phyloP scores from a whole-genome alignment of 495 filamentous ascomycete species.

The Tetracladium marchalianum region DNA sequence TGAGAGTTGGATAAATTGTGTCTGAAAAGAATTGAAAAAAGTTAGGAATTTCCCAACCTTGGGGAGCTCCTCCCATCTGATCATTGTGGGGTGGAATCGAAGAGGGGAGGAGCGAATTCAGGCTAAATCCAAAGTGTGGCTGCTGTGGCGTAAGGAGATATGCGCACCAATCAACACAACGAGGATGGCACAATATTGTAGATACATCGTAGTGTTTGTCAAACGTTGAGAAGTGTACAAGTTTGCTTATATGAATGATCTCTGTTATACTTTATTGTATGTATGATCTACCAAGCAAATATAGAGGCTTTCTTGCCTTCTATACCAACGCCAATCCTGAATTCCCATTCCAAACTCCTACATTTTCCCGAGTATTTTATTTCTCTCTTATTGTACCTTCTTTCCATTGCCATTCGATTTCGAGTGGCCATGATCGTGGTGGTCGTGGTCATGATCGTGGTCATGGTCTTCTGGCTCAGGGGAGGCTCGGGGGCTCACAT shows the following conservation, averaged over 20 bases:
- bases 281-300: no score
- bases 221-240: no score
- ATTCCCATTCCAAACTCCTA: no score
- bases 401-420: slow-evolving; percentile 13
- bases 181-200: background rate
- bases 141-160: slow-evolving; percentile 4
- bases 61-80: no score
- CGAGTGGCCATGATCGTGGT: slow-evolving; percentile 12
- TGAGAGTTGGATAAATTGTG: no score
- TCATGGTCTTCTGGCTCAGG: slow-evolving; percentile 54
- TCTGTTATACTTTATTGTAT: no score
- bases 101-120: slow-evolving; percentile 3
- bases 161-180: slow-evolving; percentile 10
- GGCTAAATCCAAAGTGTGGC: slow-evolving; percentile 7
- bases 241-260: no score
- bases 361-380: no score
- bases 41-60: background rate
- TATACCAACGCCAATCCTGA: no score
- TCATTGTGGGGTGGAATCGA: slow-evolving; percentile 1
- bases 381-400: slow-evolving; percentile 10
- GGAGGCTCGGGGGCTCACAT: slow-evolving; percentile 49
- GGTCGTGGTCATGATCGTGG: slow-evolving; percentile 32
- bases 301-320: no score
- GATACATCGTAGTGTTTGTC: no score
- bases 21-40: background rate